Conservation (phyloP, 1,284 basidiomycete species). For the Wallemia mellicola region DNA sequence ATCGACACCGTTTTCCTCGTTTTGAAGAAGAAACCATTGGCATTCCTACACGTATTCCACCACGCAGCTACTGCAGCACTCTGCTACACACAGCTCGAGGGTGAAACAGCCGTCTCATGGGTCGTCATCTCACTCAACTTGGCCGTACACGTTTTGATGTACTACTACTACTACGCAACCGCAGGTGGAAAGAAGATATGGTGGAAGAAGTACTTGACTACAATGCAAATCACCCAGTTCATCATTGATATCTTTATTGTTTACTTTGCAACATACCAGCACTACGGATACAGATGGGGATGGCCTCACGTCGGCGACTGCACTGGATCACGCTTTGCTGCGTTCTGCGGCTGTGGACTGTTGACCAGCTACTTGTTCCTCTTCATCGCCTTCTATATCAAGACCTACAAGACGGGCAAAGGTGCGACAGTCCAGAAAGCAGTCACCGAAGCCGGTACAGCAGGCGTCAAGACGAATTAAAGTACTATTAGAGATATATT, state of each 20-base stretch:
- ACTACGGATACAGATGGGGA: constrained; percentile 30
- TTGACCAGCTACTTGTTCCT: constrained; percentile 66
- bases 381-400: constrained; percentile 28
- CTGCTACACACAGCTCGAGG: constrained; percentile 79
- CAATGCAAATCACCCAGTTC: constrained; percentile 86
- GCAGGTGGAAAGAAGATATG: constrained; percentile 27
- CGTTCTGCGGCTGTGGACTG: constrained; percentile 59
- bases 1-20: constrained; percentile 88
- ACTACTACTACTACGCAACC: constrained; percentile 91
- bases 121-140: constrained; percentile 80
- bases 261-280: constrained; percentile 84
- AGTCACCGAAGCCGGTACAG: background rate
- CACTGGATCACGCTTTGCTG: constrained; percentile 61
- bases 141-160: constrained; percentile 91
- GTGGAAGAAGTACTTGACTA: constrained; percentile 94
- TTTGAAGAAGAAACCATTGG: constrained; percentile 90
- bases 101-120: constrained; percentile 83
- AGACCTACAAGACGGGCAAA: background rate
- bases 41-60: constrained; percentile 93
- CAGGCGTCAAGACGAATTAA: too few species aligned
- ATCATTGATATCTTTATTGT: constrained; percentile 62
- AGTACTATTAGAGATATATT: background rate
- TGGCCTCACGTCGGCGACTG: constrained; percentile 50
- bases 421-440: background rate
- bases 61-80: constrained; percentile 92